Evolutionary conservation across 2,329 filamentous ascomycete species (phyloP).

Genomic region (Metarhizium guizhouense): DNA sequence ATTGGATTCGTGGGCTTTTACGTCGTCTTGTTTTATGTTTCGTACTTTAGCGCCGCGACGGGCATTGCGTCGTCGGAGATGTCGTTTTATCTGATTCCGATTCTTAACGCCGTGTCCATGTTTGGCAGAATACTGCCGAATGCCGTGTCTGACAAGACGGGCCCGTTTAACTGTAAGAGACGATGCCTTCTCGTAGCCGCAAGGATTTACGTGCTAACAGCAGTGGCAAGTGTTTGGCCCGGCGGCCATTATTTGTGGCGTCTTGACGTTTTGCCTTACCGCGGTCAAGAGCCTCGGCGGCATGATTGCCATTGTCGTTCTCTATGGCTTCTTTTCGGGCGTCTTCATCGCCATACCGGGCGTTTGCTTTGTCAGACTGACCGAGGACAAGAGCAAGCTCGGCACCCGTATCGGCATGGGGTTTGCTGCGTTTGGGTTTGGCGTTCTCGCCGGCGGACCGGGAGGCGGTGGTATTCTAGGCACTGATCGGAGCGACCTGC

Average conservation of each 20-base stretch:
- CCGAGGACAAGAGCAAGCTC: slow-evolving; percentile 24
- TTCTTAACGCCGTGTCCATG: slow-evolving; percentile 40
- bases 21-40: slow-evolving; percentile 30
- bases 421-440: slow-evolving; percentile 23
- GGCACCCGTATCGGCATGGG: slow-evolving; percentile 29
- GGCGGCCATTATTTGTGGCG: background rate
- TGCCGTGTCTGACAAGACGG: background rate
- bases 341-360: slow-evolving; percentile 35
- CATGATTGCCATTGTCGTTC: slow-evolving; percentile 29
- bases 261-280: background rate
- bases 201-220: too few relatives aligned
- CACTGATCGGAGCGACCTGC: background rate
- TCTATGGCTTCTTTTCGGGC: slow-evolving; percentile 38
- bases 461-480: slow-evolving; percentile 29
- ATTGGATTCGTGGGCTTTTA: slow-evolving; percentile 31
- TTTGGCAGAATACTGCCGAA: background rate
- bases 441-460: slow-evolving; percentile 38
- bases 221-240: background rate
- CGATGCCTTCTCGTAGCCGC: too few relatives aligned
- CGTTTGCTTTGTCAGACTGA: slow-evolving; percentile 27
- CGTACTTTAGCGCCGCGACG: slow-evolving; percentile 23
- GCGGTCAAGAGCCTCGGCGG: slow-evolving; percentile 18
- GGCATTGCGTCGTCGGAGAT: slow-evolving; percentile 27
- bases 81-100: slow-evolving; percentile 32
- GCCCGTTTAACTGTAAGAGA: background rate